Percentiles rank a stretch among this genome's conserved stretches.
These are phyloP conservation scores for Pseudocercospora musae DNA, from an alignment of 2,329 filamentous ascomycete genomes.

Conservation along the genomic window DNA sequence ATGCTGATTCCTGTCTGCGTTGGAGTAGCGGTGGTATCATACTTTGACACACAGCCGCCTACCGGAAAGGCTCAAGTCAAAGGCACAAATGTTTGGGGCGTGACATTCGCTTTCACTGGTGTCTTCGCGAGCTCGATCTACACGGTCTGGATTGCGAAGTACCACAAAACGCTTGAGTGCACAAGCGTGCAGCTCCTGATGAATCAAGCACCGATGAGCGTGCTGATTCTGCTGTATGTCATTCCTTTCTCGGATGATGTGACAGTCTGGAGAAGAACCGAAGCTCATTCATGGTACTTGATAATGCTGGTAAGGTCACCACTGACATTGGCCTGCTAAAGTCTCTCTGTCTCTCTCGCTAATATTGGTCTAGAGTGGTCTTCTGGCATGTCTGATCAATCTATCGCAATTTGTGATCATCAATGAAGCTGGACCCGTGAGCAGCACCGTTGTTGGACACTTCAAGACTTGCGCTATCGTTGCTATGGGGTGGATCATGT, in stretches of 20 bases:
- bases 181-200: slow-evolving; percentile 67
- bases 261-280: slow-evolving; percentile 54
- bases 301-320: slow-evolving; percentile 53
- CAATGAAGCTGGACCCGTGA: slow-evolving; percentile 33
- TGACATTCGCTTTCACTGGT: slow-evolving; percentile 61
- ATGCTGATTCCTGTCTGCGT: slow-evolving; percentile 59
- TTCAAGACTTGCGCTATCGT: slow-evolving; percentile 36
- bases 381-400: slow-evolving; percentile 64
- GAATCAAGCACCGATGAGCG: slow-evolving; percentile 64
- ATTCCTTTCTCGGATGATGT: slow-evolving; percentile 65
- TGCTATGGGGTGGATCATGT: slow-evolving; percentile 32
- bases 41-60: slow-evolving; percentile 57
- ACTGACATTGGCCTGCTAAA: background rate
- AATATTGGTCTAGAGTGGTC: slow-evolving; percentile 51
- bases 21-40: slow-evolving; percentile 64
- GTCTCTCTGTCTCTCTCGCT: too few species aligned
- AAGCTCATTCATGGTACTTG: slow-evolving; percentile 40
- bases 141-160: slow-evolving; percentile 66
- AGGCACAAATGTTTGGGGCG: slow-evolving; percentile 57
- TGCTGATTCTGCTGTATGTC: slow-evolving; percentile 61
- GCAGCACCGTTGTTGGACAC: slow-evolving; percentile 37
- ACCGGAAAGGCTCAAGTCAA: slow-evolving; percentile 44
- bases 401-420: slow-evolving; percentile 37
- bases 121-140: slow-evolving; percentile 65
- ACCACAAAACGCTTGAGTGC: slow-evolving; percentile 63